These are phyloP conservation scores for Acanthamoeba sp. DNA, from an alignment of 208 protist genomes.

Conservation along the genomic window DNA sequence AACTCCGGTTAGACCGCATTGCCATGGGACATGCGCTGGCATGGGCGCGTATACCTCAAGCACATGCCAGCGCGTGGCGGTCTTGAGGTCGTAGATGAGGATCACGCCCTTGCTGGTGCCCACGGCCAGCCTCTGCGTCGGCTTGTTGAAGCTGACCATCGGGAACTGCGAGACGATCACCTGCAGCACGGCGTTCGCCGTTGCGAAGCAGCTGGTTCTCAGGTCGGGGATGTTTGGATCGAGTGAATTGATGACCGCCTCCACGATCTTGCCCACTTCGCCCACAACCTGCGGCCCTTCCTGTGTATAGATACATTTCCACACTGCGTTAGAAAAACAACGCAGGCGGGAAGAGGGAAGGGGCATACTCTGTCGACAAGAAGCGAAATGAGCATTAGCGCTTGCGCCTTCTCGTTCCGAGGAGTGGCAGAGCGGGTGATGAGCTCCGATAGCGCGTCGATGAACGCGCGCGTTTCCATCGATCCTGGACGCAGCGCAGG, in stretches of 20 bases:
- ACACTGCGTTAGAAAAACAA: background rate
- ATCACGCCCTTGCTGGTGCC: slow-evolving; percentile 84
- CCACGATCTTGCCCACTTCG: slow-evolving; percentile 77
- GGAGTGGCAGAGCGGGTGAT: background rate
- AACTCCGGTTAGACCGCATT: too few species aligned
- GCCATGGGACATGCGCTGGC: too few species aligned
- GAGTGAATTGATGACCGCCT: slow-evolving; percentile 79
- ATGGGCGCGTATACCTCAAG: slow-evolving; percentile 76
- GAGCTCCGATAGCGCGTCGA: slow-evolving; percentile 10
- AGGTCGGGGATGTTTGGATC: slow-evolving; percentile 87
- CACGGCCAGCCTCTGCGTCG: slow-evolving; percentile 87
- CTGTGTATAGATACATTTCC: background rate
- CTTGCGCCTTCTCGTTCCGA: background rate
- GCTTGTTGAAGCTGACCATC: slow-evolving; percentile 87
- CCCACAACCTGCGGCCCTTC: background rate
- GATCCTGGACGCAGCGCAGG: too few species aligned
- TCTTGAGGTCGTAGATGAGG: slow-evolving; percentile 89
- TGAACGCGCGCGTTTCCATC: background rate
- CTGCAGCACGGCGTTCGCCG: slow-evolving; percentile 85
- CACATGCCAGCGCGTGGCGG: slow-evolving; percentile 84
- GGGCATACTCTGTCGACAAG: background rate
- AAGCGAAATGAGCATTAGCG: background rate
- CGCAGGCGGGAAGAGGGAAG: background rate
- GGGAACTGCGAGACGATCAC: slow-evolving; percentile 87
- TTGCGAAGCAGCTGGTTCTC: slow-evolving; percentile 82